Evolutionary conservation across 2,329 filamentous ascomycete species (phyloP).

Genomic region (Neurospora sp.): DNA sequence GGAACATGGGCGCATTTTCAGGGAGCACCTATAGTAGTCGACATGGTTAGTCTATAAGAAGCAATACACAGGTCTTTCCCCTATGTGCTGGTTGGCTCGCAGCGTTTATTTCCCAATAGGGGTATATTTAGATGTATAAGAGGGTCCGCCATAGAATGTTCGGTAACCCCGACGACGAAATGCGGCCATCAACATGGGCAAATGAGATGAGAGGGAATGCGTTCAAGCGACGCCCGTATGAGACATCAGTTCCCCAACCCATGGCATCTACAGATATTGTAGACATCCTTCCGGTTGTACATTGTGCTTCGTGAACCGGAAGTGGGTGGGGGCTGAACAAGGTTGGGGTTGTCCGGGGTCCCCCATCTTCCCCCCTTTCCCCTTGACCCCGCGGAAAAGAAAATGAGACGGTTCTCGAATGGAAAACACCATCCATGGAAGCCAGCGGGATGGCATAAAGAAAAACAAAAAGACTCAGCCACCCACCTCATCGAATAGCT

Average conservation of each 20-base stretch:
- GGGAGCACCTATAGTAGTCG: slow-evolving; percentile 51
- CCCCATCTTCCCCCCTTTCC: neutral
- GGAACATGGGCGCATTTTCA: slow-evolving; percentile 62
- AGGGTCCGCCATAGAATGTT: neutral
- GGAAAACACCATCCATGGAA: neutral
- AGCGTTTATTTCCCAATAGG: neutral
- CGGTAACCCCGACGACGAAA: neutral
- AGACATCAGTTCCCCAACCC: neutral
- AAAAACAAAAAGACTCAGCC: neutral
- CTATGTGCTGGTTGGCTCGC: neutral
- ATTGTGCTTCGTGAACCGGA: neutral
- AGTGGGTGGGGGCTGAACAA: neutral
- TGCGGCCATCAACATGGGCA: neutral
- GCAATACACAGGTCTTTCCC: neutral
- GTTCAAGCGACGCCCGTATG: neutral
- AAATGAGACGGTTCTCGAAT: neutral
- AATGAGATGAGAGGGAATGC: neutral
- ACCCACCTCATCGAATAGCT: slow-evolving; percentile 48
- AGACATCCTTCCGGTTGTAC: neutral
- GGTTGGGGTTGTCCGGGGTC: neutral
- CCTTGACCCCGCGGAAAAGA: neutral
- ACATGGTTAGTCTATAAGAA: neutral
- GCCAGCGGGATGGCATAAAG: neutral
- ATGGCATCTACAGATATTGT: neutral
- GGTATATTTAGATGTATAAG: neutral